A percentile compares a stretch with the other conserved stretches of the same genome.
Evolutionary conservation across 345 rosid species (phyloP).

Genomic region (Diplotaxis tenuifolia): DNA sequence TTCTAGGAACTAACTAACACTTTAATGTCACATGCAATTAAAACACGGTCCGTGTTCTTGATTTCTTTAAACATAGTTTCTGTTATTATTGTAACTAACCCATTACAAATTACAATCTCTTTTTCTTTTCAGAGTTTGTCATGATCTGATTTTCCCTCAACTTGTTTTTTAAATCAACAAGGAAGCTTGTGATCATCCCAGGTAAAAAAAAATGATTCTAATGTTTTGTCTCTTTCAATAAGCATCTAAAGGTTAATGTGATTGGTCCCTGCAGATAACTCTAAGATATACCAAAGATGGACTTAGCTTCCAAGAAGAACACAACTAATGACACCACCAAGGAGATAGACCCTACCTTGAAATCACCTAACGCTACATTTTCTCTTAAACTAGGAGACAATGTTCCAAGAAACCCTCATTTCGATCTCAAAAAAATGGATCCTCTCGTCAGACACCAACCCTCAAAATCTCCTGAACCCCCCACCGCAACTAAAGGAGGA

Average conservation of each 20-base stretch:
- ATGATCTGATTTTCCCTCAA: conserved; percentile 21
- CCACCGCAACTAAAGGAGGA: conserved; percentile 2
- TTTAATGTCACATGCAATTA: conserved; percentile 5
- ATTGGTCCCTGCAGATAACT: conserved; percentile 22
- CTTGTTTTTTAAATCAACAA: conserved; percentile 7
- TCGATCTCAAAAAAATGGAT: conserved; percentile 57
- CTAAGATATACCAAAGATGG: conserved; percentile 17
- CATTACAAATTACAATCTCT: conserved; percentile 18
- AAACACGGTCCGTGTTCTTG: too few relatives aligned
- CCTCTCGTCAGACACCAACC: conserved; percentile 38
- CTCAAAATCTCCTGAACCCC: conserved; percentile 30
- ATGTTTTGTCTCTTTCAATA: conserved; percentile 5
- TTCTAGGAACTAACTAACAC: conserved; percentile 17
- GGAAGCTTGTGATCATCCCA: conserved; percentile 36
- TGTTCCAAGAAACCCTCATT: conserved; percentile 40
- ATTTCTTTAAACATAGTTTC: conserved; percentile 27
- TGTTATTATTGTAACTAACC: neutral
- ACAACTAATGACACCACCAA: conserved; percentile 22
- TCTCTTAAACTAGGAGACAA: conserved; percentile 43
- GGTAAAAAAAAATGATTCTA: conserved; percentile 8
- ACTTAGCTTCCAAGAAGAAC: conserved; percentile 38
- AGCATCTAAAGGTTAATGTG: neutral
- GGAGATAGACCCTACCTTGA: conserved; percentile 26
- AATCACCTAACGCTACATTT: conserved; percentile 30
- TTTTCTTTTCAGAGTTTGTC: conserved; percentile 9